These are phyloP conservation scores for Claviceps quebecensis DNA, from an alignment of 2,329 filamentous ascomycete species.

Conservation along the genomic window DNA sequence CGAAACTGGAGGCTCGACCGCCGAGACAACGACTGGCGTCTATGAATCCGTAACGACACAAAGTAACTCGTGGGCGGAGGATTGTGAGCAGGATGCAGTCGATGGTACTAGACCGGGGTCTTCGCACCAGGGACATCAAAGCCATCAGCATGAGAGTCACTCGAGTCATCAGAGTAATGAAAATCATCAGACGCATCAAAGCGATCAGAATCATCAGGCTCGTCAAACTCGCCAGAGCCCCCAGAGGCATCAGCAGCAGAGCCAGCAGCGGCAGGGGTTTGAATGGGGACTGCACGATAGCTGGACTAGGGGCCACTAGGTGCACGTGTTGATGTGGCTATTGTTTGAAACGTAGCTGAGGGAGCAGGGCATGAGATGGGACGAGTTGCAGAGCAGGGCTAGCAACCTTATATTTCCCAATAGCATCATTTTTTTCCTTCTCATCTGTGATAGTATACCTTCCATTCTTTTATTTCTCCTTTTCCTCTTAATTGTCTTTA, in stretches of 20 bases:
- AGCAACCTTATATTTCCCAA: not conserved
- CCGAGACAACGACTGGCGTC: not conserved
- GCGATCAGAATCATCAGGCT: not conserved
- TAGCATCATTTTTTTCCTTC: not conserved
- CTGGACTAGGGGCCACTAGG: conserved; percentile 2
- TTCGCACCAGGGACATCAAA: not conserved
- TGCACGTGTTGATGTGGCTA: not conserved
- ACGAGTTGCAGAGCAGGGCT: not conserved
- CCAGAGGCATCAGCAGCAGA: not conserved
- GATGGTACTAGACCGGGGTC: not conserved
- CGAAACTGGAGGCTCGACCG: not conserved
- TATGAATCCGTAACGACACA: not conserved
- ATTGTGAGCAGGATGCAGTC: not conserved
- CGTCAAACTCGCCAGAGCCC: not conserved
- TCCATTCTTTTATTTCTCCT: not conserved
- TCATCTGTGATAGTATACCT: not conserved
- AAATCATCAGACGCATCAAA: not conserved
- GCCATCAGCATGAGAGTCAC: not conserved
- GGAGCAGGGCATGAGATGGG: not conserved
- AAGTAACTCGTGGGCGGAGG: not conserved
- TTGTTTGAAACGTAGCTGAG: not conserved
- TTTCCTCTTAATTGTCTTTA: not conserved
- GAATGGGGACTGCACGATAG: conserved; percentile 5
- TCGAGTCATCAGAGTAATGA: not conserved
- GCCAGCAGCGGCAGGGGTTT: conserved; percentile 2